Evolutionary conservation across 192 early-diverging fungal genomes (phyloP).

Genomic region (Piromyces finnis): DNA sequence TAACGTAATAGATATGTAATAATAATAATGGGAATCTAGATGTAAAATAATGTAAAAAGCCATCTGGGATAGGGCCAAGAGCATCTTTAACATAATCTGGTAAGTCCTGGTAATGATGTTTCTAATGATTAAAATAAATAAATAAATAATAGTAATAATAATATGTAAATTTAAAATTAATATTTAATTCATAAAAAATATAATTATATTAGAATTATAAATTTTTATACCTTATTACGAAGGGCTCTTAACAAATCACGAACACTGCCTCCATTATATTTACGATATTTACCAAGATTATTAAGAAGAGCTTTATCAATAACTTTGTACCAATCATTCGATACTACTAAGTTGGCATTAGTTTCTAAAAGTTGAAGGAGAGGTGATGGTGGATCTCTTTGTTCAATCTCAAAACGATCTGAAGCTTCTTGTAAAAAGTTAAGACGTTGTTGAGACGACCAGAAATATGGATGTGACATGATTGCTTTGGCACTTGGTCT

Average conservation of each 20-base stretch:
- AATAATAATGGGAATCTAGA: conserved; percentile 75
- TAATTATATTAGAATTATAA: neutral
- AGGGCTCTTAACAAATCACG: conserved; percentile 78
- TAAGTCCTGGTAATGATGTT: conserved; percentile 94
- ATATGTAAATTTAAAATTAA: neutral
- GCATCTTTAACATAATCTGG: conserved; percentile 50
- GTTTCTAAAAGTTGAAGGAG: conserved; percentile 49
- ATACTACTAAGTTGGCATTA: conserved; percentile 36
- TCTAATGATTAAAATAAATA: too few relatives aligned
- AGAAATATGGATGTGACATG: conserved; percentile 89
- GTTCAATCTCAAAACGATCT: conserved; percentile 83
- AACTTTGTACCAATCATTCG: conserved; percentile 53
- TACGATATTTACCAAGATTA: conserved; percentile 79
- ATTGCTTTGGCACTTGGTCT: conserved; percentile 62
- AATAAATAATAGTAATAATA: too few relatives aligned
- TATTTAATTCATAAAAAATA: conserved; percentile 1
- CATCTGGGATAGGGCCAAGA: conserved; percentile 70
- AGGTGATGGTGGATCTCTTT: conserved; percentile 43
- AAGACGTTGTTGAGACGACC: conserved; percentile 66
- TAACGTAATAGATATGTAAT: conserved; percentile 72
- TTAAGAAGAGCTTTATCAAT: conserved; percentile 53
- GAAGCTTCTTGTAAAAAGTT: conserved; percentile 87
- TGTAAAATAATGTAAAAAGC: conserved; percentile 77
- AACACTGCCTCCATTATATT: conserved; percentile 69
- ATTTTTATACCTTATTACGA: conserved; percentile 64